These are phyloP conservation scores for Pseudogymnoascus sp. DNA, from an alignment of 2,329 filamentous ascomycete genomes.

Conservation along the genomic window DNA sequence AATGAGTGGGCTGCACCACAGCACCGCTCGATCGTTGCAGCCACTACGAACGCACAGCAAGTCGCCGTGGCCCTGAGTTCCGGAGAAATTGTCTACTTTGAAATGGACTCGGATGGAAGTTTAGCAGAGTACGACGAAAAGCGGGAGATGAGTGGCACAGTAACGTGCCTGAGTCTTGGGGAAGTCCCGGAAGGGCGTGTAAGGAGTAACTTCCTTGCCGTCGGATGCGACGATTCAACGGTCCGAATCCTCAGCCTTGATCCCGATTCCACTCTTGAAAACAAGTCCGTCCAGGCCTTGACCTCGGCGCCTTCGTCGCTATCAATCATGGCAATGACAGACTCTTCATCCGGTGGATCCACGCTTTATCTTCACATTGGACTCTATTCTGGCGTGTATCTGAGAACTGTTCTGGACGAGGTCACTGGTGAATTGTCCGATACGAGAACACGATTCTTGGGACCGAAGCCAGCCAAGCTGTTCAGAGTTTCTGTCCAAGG, in stretches of 20 bases:
- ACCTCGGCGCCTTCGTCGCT: constrained; percentile 84
- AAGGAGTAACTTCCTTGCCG: constrained; percentile 85
- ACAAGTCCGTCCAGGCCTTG: constrained; percentile 87
- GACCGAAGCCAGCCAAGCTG: constrained; percentile 79
- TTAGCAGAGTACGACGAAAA: constrained; percentile 92
- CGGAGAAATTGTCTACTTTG: constrained; percentile 95
- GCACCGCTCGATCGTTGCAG: constrained; percentile 90
- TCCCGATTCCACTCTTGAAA: constrained; percentile 82
- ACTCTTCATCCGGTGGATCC: constrained; percentile 79
- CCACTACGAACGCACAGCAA: constrained; percentile 86
- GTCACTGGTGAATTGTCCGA: constrained; percentile 92
- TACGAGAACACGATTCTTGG: constrained; percentile 88
- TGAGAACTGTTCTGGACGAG: constrained; percentile 90
- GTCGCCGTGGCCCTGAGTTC: constrained; percentile 91
- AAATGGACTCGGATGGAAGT: constrained; percentile 87
- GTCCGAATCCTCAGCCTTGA: constrained; percentile 87
- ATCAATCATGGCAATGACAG: constrained; percentile 90
- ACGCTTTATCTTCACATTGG: constrained; percentile 95
- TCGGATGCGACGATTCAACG: constrained; percentile 94
- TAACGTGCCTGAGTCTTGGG: constrained; percentile 89
- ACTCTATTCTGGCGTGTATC: constrained; percentile 88
- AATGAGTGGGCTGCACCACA: constrained; percentile 93
- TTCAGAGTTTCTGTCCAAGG: constrained; percentile 86
- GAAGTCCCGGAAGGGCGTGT: constrained; percentile 84
- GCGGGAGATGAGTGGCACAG: constrained; percentile 88